A percentile compares a stretch with the other conserved stretches of the same genome.
Evolutionary conservation across 2,329 filamentous ascomycete species (phyloP).

Genomic region (Thyridium curvatum): DNA sequence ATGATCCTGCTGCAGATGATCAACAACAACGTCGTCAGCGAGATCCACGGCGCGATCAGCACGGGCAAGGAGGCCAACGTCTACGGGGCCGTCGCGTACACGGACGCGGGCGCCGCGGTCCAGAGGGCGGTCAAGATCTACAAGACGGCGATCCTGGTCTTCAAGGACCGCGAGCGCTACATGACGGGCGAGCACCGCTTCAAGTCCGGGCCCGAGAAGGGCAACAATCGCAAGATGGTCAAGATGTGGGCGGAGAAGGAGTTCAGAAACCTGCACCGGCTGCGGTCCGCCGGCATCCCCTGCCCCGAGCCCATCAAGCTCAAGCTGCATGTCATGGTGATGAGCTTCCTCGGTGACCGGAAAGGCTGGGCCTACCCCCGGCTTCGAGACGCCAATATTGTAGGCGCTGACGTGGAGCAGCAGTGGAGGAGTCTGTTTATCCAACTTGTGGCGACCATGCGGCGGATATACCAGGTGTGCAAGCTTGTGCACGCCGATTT

Average conservation of each 20-base stretch:
- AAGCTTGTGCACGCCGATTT: constrained; percentile 90
- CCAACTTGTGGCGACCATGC: constrained; percentile 82
- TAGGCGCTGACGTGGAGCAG: constrained; percentile 54
- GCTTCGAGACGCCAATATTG: constrained; percentile 76
- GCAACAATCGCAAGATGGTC: constrained; percentile 93
- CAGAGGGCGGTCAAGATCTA: constrained; percentile 97
- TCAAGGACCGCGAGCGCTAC: constrained; percentile 96
- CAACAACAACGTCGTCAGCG: constrained; percentile 81
- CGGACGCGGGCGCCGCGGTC: constrained; percentile 47
- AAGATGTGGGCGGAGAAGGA: constrained; percentile 99
- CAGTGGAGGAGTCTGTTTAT: constrained; percentile 77
- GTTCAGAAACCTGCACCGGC: constrained; percentile 83
- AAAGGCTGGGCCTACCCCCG: constrained; percentile 85
- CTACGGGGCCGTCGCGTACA: constrained; percentile 74
- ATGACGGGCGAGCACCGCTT: constrained; percentile 93
- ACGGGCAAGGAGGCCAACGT: constrained; percentile 99
- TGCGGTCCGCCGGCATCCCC: constrained; percentile 78
- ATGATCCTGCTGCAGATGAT: constrained; percentile 97
- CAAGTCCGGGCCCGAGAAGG: constrained; percentile 85
- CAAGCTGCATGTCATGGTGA: constrained; percentile 90
- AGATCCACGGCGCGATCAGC: constrained; percentile 91
- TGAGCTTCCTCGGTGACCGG: constrained; percentile 84
- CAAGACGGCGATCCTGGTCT: constrained; percentile 95
- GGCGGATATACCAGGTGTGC: constrained; percentile 87
- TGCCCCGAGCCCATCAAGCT: constrained; percentile 86